Evolutionary conservation across 2,329 filamentous ascomycete species (phyloP), one percentile per base, ranked within the genome.

Genomic region (Tolypocladium ophioglossoides): DNA sequence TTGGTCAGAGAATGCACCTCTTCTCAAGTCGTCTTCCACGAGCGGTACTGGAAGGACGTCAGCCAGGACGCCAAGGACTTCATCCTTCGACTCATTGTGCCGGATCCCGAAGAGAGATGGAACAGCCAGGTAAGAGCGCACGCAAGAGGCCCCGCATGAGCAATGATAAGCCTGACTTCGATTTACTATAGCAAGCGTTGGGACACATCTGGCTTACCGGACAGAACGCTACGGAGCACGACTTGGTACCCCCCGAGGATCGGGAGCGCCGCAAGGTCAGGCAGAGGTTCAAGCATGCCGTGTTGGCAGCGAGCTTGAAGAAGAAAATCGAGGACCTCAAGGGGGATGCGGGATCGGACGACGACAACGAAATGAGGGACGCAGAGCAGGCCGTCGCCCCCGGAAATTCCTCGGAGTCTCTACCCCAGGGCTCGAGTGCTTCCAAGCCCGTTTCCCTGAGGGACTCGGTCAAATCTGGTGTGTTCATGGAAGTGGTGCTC

Each of bases 31-130:
- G 82, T 96, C 53, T 99, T 97, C 81, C 94, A 99, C 70, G 91
- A 96, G 68, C 84, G 92, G 55, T 99, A 97, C 75, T 99, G 94
- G 94, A 94, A 91, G 69, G 94, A 96, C 63, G 94, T 99, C 64
- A 96, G 91, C 68, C 79, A 87, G 51, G 91, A 97, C 62, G 94
- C 91, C 61, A 99, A 97, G 75, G 84, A 92, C 61, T 99, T 99
- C 69, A 97, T 99, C 72, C 74, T 86, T 57, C 75, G 77, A 55
- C 79, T 99, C 30, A 80, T 99, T 56, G 85, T 92, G 62, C 84
- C 91, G 4, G 80, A 89, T 61, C 87, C 91, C 2, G 79, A 84
- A 50, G 80, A 87, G 62, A 85, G 95, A 62, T 85, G 84, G 63
- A 86, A 86, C 1, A 95, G 89, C 64, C 79, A 86, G 72, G 87